A percentile compares a stretch with the other conserved stretches of the same genome.
These are phyloP conservation scores for Spathaspora boniae DNA, from an alignment of 805 yeast species.

Conservation along the genomic window DNA sequence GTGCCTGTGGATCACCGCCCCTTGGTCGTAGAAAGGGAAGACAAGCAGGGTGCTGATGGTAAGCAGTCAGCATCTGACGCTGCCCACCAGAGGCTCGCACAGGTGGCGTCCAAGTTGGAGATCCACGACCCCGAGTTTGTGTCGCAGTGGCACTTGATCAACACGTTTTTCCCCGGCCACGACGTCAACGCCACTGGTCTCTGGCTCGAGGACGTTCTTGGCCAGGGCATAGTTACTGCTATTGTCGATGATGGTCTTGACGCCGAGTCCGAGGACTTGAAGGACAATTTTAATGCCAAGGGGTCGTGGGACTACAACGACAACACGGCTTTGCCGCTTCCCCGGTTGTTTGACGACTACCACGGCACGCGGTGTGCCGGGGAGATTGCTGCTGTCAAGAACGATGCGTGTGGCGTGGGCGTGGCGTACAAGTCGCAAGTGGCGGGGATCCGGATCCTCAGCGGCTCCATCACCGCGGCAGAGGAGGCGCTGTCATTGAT, in stretches of 20 bases:
- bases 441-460: constrained; percentile 84
- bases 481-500: constrained; percentile 90
- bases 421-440: constrained; percentile 88
- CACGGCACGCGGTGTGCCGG: constrained; percentile 99
- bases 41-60: not conserved
- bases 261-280: constrained; percentile 69
- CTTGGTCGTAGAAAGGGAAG: not conserved
- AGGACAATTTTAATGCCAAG: constrained; percentile 59
- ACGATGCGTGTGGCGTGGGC: constrained; percentile 91
- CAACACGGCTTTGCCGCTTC: constrained; percentile 71
- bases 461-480: constrained; percentile 74
- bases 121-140: constrained; percentile 82
- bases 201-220: constrained; percentile 81
- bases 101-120: constrained; percentile 48
- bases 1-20: constrained; percentile 33
- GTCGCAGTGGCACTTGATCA: constrained; percentile 90
- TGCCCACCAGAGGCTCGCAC: constrained; percentile 47
- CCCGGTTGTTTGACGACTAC: constrained; percentile 74
- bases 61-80: constrained; percentile 32
- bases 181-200: constrained; percentile 85
- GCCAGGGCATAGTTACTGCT: constrained; percentile 79
- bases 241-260: constrained; percentile 95
- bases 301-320: constrained; percentile 96
- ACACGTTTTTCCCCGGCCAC: constrained; percentile 67
- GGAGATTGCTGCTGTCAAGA: constrained; percentile 87